Base-by-base conservation (phyloP, 768 basidiomycete species). In the Russula ochroleuca region DNA sequence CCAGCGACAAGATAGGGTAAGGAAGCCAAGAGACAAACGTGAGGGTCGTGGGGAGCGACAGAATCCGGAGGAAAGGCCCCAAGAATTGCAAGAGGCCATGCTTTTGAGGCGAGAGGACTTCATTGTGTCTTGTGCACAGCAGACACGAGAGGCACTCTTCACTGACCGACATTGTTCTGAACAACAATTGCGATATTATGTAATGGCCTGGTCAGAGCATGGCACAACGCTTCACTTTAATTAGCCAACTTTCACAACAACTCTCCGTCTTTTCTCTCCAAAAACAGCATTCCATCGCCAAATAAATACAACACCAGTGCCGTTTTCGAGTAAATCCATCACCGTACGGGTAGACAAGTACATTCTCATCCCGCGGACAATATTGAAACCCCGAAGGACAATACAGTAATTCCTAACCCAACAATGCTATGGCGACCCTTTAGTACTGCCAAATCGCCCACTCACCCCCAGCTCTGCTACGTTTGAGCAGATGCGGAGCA, bases 1-100 rank as follows among this genome's bases (percentile, higher is more conserved):
- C 67, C 67, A 56, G 67, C 67, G 67, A 68, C 67, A 54, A 51
- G 28, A 57, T 53, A 52, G 57, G 54, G 37, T 41, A 53, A 45
- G 14, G 17, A n/a, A 50, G 43, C 33, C 10, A 31, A 41, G 49
- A 28, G 40, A 25, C 40, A 38, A 37, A 25, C 38, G 52, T 31
- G 57, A 59, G 48, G 28, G 66, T 28, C 59, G 64, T 64, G 52
- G 45, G 35, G 61, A 43, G 59, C 55, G 55, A 61, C 58, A 33
- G 49, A 59, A 66, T 21, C 17, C n/a, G 33, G 57, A 66, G 56
- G 65, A 48, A 31, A 56, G 6, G 40, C 54, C 25, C 23, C 25
- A 23, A 43, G 28, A 37, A n/a, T 14, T 13, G 56, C 31, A 28
- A 47, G 47, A 21, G 33, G 4, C 8, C 59, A 59, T 57, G 53